Evolutionary conservation across 1,284 basidiomycete genomes (phyloP), one percentile per base, ranked within the genome.

Genomic region (Pascua sp.): DNA sequence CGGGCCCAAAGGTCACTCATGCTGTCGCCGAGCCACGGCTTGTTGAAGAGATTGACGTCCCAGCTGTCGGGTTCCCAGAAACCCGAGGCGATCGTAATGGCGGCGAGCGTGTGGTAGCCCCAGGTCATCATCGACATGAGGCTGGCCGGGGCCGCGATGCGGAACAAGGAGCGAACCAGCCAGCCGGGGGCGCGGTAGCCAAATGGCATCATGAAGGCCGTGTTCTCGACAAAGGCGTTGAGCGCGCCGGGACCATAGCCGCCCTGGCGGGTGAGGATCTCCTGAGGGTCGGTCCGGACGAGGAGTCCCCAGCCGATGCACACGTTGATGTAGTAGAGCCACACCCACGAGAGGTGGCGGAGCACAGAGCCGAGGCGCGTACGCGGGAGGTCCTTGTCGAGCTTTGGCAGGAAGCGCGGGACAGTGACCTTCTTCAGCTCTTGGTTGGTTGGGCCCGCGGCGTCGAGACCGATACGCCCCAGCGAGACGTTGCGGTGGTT

Each of bases 1-100:
- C 63, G 65, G 4, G 75, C 75, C 77, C 77, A 78, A 24, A 78
- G 66, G 37, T 76, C 71, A 44, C 75, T 56, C 44, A 78, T 42
- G 53, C 68, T 71, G 55, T 72, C 71, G 4, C 70, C 68, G 37
- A 46, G 55, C 60, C 70, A 68, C 2, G 75, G 75, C 39, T 52
- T 47, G 52, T 74, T 64, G 53, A 76, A 72, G 39, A 78, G 56
- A 52, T 71, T 67, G 38, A 68, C 61, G 54, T 73, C 68, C 74
- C 73, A 77, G 2, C 60, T 62, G 39, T 68, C 64, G 5, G 62
- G 60, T 51, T 73, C 71, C 59, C 64, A 73, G 38, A 1, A 65
- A 66, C 0, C 56, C 44, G 3, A 58, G 59, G 4, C 24, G 11
- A 75, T 57, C 8, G 53, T 53, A 2, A 67, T 2, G 1, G 55